These are phyloP conservation scores for Neurospora sp. DNA, from an alignment of 495 filamentous ascomycete species.

Conservation along the genomic window DNA sequence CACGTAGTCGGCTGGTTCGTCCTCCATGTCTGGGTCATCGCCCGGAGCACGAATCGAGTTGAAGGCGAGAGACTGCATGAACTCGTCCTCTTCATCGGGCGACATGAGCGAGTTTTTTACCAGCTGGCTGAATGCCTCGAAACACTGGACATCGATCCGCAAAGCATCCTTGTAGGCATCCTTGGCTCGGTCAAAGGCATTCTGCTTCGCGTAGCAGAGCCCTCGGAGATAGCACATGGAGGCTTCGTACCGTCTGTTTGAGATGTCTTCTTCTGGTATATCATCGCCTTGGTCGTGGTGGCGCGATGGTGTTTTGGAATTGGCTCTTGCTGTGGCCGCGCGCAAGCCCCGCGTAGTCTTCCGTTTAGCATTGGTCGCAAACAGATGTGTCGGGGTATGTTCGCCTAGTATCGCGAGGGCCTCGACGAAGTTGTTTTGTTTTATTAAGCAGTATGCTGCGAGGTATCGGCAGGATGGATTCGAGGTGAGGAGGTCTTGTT, in stretches of 20 bases:
- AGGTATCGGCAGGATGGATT: constrained; percentile 85
- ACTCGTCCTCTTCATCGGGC: constrained; percentile 91
- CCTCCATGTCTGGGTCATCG: constrained; percentile 47
- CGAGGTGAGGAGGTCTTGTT: constrained; percentile 69
- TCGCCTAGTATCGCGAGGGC: constrained; percentile 84
- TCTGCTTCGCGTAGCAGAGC: constrained; percentile 92
- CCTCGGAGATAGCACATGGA: constrained; percentile 95
- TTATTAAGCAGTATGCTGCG: constrained; percentile 85
- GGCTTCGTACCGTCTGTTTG: constrained; percentile 79
- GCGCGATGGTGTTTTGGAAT: constrained; percentile 32
- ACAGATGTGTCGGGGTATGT: constrained; percentile 80
- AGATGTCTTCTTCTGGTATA: constrained; percentile 57
- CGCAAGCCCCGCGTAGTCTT: constrained; percentile 34
- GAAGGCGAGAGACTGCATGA: constrained; percentile 87
- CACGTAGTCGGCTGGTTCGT: constrained; percentile 84
- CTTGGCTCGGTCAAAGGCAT: constrained; percentile 92
- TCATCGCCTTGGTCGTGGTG: constrained; percentile 45
- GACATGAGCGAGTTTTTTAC: constrained; percentile 98
- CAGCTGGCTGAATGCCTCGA: constrained; percentile 93
- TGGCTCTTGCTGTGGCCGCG: constrained; percentile 24
- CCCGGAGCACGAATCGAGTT: constrained; percentile 54
- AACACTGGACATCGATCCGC: constrained; percentile 94
- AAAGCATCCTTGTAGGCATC: constrained; percentile 98
- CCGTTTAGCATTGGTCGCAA: constrained; percentile 54
- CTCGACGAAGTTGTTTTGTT: constrained; percentile 79